Conservation (phyloP, 2,329 filamentous ascomycete genomes). For the Xylaria sp. region DNA sequence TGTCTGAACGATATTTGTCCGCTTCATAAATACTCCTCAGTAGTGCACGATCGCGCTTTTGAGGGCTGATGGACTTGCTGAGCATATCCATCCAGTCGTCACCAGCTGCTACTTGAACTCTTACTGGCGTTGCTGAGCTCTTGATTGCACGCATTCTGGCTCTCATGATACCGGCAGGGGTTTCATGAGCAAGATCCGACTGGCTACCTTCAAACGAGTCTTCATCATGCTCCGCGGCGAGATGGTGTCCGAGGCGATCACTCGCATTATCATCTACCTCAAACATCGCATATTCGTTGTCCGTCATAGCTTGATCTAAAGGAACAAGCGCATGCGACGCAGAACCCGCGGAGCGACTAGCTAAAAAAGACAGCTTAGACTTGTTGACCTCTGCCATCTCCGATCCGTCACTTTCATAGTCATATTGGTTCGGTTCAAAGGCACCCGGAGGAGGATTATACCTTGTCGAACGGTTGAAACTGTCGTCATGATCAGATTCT, state of each 20-base stretch:
- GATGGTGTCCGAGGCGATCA: slow-evolving; percentile 75
- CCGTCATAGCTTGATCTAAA: slow-evolving; percentile 70
- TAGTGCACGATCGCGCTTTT: slow-evolving; percentile 86
- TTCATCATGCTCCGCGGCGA: slow-evolving; percentile 74
- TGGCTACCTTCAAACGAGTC: slow-evolving; percentile 60
- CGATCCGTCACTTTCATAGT: slow-evolving; percentile 59
- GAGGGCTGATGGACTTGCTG: slow-evolving; percentile 90
- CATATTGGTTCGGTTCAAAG: slow-evolving; percentile 67
- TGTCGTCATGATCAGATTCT: slow-evolving; percentile 56
- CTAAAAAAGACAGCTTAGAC: slow-evolving; percentile 82
- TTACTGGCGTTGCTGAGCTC: slow-evolving; percentile 62
- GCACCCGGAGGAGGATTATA: slow-evolving; percentile 72
- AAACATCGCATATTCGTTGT: slow-evolving; percentile 77
- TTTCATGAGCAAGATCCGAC: slow-evolving; percentile 53
- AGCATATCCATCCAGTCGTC: slow-evolving; percentile 95
- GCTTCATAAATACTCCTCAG: slow-evolving; percentile 66
- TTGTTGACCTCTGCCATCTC: slow-evolving; percentile 52
- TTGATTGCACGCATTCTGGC: slow-evolving; percentile 69
- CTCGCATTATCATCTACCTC: slow-evolving; percentile 77
- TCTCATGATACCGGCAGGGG: slow-evolving; percentile 66
- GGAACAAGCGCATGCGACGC: slow-evolving; percentile 65
- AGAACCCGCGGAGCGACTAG: slow-evolving; percentile 86
- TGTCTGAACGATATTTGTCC: slow-evolving; percentile 56
- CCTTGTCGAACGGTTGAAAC: slow-evolving; percentile 60
- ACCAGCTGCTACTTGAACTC: slow-evolving; percentile 67